These are phyloP conservation scores for Capsicum baccatum DNA, from an alignment of 257 asterid genomes.

Conservation along the genomic window DNA sequence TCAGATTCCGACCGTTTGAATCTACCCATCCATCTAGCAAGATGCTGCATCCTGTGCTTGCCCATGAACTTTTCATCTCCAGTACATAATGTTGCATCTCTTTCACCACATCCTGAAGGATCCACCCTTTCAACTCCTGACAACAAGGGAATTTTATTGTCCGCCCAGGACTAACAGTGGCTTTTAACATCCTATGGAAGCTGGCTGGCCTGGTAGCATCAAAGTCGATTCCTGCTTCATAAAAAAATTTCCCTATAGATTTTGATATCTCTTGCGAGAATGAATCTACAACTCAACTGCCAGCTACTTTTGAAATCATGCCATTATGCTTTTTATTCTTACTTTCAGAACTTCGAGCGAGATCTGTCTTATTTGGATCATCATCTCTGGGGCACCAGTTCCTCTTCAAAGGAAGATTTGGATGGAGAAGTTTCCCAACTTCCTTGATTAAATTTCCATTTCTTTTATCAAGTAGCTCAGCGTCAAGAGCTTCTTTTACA, in stretches of 20 bases:
- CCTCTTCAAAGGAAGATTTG: slow-evolving; percentile 35
- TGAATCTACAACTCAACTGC: slow-evolving; percentile 25
- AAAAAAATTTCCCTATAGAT: slow-evolving; percentile 52
- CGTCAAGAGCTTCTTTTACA: slow-evolving; percentile 32
- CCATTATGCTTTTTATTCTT: slow-evolving; percentile 31
- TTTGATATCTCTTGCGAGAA: slow-evolving; percentile 35
- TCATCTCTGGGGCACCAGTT: slow-evolving; percentile 21
- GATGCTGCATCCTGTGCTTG: slow-evolving; percentile 63
- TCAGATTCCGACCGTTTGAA: slow-evolving; percentile 43
- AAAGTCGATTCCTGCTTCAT: slow-evolving; percentile 52
- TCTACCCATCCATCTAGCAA: slow-evolving; percentile 70
- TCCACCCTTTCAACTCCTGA: slow-evolving; percentile 64
- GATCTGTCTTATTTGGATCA: slow-evolving; percentile 2
- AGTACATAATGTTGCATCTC: slow-evolving; percentile 49
- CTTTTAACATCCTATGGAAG: slow-evolving; percentile 50
- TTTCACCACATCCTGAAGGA: slow-evolving; percentile 44
- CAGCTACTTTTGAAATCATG: slow-evolving; percentile 19
- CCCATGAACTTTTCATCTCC: slow-evolving; percentile 53
- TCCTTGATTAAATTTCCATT: slow-evolving; percentile 30
- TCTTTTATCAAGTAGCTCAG: slow-evolving; percentile 36
- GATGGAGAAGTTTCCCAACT: slow-evolving; percentile 27
- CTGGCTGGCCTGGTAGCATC: slow-evolving; percentile 41
- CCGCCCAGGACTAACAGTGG: slow-evolving; percentile 32
- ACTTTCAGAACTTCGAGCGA: slow-evolving; percentile 18
- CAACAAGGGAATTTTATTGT: slow-evolving; percentile 42